Conservation (phyloP, 2,329 filamentous ascomycete species). For the Parastagonospora nodorum region DNA sequence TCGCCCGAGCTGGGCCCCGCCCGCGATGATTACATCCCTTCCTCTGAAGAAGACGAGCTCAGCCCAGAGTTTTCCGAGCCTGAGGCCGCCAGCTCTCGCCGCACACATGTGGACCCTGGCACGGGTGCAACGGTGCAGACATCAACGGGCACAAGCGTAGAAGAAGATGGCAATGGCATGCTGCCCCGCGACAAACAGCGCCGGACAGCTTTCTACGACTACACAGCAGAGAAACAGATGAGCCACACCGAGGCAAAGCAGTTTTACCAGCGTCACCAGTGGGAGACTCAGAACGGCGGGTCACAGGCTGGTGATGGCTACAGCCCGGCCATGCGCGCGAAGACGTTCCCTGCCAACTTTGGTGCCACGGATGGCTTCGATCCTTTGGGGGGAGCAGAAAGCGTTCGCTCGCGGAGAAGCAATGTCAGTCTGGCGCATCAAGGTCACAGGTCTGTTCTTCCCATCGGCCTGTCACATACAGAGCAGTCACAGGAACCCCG, state of each 20-base stretch:
- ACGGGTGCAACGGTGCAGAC: conserved; percentile 23
- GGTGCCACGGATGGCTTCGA: conserved; percentile 43
- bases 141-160: conserved; percentile 27
- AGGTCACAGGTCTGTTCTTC: conserved; percentile 29
- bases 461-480: conserved; percentile 35
- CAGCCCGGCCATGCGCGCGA: conserved; percentile 51
- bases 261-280: conserved; percentile 89
- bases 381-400: conserved; percentile 46
- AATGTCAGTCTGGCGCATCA: conserved; percentile 37
- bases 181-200: conserved; percentile 59
- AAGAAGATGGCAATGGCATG: conserved; percentile 41
- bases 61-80: conserved; percentile 37
- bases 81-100: conserved; percentile 19
- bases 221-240: conserved; percentile 91
- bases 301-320: conserved; percentile 46
- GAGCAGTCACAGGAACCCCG: conserved; percentile 36
- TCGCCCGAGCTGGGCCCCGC: conserved; percentile 41
- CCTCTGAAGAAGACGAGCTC: conserved; percentile 44
- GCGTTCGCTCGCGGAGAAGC: conserved; percentile 50
- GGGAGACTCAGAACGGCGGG: conserved; percentile 58
- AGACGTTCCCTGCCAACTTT: conserved; percentile 51
- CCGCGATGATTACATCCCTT: conserved; percentile 41
- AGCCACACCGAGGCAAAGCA: conserved; percentile 93
- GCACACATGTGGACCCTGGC: conserved; percentile 22
- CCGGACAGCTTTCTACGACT: conserved; percentile 89